Evolutionary conservation across 768 basidiomycete genomes (phyloP), one percentile per base, ranked within the genome.

Genomic region (Amanita thiersii): DNA sequence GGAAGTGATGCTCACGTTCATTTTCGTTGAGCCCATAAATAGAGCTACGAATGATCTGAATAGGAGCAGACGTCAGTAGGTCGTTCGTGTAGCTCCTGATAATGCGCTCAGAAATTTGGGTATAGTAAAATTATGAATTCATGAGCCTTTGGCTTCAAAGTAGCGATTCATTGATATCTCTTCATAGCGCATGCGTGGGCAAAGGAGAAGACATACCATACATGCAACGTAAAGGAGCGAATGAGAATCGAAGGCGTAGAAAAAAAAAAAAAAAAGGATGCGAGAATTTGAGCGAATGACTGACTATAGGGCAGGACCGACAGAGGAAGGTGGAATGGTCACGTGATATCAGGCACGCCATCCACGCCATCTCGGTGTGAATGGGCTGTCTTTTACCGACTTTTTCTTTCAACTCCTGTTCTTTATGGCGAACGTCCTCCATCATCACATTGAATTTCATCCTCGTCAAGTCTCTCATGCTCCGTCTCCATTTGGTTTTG

Each of bases 101-200:
- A 52, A 50, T 56, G 61, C 51, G 65, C 70, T 88, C 86, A 66
- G 86, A 87, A 88, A 89, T 87, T 89, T 88, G 86, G 86, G 86
- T 89, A 88, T 89, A 75, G 57, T 67, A 69, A 65, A 50, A 58
- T n/a, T 28, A 37, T 14, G 63, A 58, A 59, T 65, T 88, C 85
- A 86, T 72, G 17, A 80, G 75, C 83, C 63, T 47, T 40, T 47
- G 58, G 77, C 78, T 77, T 88, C 86, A 58, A 86, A 77, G 86
- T 88, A 87, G 84, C 84, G 85, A 87, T 88, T 86, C 84, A 62
- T 67, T 50, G 29, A 61, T 65, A 56, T 70, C 57, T 87, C 85
- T 70, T 88, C 86, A 73, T 62, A 24, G 62, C 51, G 45, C 41
- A 55, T 40, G 46, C 44, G 25, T 23, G 42, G 51, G 42, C 51